Conservation (phyloP, 2,329 filamentous ascomycete species). For the Plenodomus tracheiphilus region DNA sequence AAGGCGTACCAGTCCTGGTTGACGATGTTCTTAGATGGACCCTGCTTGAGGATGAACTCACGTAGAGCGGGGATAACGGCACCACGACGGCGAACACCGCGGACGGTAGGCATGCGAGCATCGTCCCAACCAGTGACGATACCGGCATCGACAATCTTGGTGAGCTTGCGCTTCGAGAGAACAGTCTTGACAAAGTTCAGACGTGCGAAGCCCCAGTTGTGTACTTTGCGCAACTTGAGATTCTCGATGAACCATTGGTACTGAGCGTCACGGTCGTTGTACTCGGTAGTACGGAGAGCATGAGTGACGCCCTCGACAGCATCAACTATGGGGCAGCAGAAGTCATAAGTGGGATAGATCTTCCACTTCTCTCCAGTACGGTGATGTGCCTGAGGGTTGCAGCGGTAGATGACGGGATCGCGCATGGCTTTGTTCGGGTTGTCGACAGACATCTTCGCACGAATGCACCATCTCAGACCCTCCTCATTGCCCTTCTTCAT, state of each 20-base stretch:
- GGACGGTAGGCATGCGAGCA: constrained; percentile 82
- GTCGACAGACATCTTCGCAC: constrained; percentile 89
- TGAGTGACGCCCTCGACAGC: constrained; percentile 81
- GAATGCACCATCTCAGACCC: constrained; percentile 85
- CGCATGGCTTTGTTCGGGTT: constrained; percentile 94
- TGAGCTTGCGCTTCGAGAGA: constrained; percentile 83
- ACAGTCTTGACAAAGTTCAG: constrained; percentile 85
- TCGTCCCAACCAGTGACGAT: constrained; percentile 85
- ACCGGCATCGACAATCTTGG: constrained; percentile 76
- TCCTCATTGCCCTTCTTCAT: constrained; percentile 87
- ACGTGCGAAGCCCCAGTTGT: constrained; percentile 84
- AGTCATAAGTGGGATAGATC: constrained; percentile 86
- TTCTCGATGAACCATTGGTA: constrained; percentile 84
- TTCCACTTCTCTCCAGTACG: constrained; percentile 80
- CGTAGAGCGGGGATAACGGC: constrained; percentile 78
- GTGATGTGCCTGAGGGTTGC: constrained; percentile 75
- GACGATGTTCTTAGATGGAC: constrained; percentile 80
- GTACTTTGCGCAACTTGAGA: constrained; percentile 72
- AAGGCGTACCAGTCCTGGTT: constrained; percentile 78
- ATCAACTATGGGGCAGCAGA: constrained; percentile 81
- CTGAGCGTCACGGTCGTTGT: constrained; percentile 83
- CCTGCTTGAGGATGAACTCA: constrained; percentile 84
- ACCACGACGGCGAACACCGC: constrained; percentile 75
- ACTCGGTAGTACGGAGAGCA: constrained; percentile 81
- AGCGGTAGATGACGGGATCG: constrained; percentile 96